These are phyloP conservation scores for Pontederia crassipes DNA, from an alignment of 176 grass and related monocot genomes.

Conservation along the genomic window DNA sequence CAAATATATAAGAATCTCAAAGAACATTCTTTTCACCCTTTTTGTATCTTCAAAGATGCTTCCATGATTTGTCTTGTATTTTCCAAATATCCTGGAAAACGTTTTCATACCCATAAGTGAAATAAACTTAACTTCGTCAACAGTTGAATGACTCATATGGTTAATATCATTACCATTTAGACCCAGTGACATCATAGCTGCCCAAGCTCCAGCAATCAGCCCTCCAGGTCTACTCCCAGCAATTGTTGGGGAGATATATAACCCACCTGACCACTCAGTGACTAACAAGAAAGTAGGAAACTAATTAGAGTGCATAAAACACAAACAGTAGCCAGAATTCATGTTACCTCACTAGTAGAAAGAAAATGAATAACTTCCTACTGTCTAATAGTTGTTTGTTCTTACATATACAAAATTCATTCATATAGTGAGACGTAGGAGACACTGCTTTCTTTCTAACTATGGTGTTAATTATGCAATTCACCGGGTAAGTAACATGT, in stretches of 20 bases:
- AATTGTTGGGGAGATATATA: conserved; percentile 91
- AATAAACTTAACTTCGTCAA: conserved; percentile 1
- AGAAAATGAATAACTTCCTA: too few relatives aligned
- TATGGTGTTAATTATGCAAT: too few relatives aligned
- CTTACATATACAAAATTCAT: too few relatives aligned
- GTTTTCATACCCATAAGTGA: conserved; percentile 1
- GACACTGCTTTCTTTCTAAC: too few relatives aligned
- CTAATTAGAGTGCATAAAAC: not conserved
- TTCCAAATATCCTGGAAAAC: conserved; percentile 73
- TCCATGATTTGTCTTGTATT: conserved; percentile 79
- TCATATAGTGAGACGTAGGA: too few relatives aligned
- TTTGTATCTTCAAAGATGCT: conserved; percentile 81
- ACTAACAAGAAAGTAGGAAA: conserved; percentile 35
- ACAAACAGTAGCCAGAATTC: too few relatives aligned
- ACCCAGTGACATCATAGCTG: conserved; percentile 88
- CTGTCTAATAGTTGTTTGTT: too few relatives aligned
- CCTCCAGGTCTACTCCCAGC: conserved; percentile 93
- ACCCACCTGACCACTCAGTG: conserved; percentile 93
- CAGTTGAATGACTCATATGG: conserved; percentile 14
- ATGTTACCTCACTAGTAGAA: too few relatives aligned
- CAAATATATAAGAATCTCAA: not conserved
- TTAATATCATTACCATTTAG: conserved; percentile 49
- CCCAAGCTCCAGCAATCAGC: conserved; percentile 90
- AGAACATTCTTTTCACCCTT: conserved; percentile 44
- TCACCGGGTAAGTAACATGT: too few relatives aligned